Evolutionary conservation across 768 basidiomycete genomes (phyloP).

Genomic region (Scleroderma citrinum): DNA sequence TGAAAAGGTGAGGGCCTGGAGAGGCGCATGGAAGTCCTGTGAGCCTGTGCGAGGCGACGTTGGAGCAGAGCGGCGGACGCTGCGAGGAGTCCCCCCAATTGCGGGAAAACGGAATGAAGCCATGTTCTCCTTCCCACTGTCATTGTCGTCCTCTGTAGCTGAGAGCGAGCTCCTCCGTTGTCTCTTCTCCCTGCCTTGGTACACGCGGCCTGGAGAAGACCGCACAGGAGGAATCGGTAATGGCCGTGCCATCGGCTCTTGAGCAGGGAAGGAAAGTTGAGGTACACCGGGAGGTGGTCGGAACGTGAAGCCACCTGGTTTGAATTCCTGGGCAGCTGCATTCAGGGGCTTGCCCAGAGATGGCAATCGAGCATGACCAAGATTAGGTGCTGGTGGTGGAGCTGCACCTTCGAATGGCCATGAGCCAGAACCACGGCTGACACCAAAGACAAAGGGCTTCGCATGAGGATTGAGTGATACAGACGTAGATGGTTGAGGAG

Average conservation of each 20-base stretch:
- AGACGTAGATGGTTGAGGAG: slow-evolving; percentile 13
- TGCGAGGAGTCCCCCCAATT: slow-evolving; percentile 43
- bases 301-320: slow-evolving; percentile 73
- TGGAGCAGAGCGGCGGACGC: slow-evolving; percentile 42
- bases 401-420: slow-evolving; percentile 23
- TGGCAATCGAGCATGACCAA: slow-evolving; percentile 33
- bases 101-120: slow-evolving; percentile 73
- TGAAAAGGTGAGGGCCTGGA: slow-evolving; percentile 56
- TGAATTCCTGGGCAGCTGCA: slow-evolving; percentile 75
- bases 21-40: slow-evolving; percentile 16
- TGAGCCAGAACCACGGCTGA: slow-evolving; percentile 30
- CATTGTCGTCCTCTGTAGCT: slow-evolving; percentile 35
- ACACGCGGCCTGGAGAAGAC: slow-evolving; percentile 17
- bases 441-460: slow-evolving; percentile 79
- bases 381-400: slow-evolving; percentile 34
- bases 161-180: slow-evolving; percentile 50
- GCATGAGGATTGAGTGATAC: slow-evolving; percentile 67
- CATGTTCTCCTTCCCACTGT: slow-evolving; percentile 56
- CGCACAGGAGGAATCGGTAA: slow-evolving; percentile 33
- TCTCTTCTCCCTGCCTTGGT: slow-evolving; percentile 79
- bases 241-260: slow-evolving; percentile 30
- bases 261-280: slow-evolving; percentile 37
- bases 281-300: slow-evolving; percentile 63
- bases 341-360: slow-evolving; percentile 69
- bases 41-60: slow-evolving; percentile 29